Evolutionary conservation across 257 asterid genomes (phyloP).

Genomic region (Oldenlandia corymbosa): DNA sequence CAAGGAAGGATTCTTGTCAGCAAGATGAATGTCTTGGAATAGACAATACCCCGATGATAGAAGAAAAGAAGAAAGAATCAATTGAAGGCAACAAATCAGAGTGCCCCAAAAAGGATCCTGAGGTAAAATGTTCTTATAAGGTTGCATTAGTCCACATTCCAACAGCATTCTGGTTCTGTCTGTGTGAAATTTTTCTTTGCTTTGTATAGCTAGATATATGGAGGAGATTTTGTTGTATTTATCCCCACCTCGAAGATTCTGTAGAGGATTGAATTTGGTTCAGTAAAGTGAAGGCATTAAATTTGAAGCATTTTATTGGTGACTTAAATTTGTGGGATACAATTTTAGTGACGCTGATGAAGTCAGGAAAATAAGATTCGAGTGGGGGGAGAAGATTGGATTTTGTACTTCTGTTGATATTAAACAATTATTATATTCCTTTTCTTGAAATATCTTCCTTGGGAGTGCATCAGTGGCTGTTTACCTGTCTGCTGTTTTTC

Average conservation of each 20-base stretch:
- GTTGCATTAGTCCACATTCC: too few species aligned
- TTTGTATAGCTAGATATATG: background rate
- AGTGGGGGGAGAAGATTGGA: background rate
- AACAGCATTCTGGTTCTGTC: background rate
- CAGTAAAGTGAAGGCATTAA: too few species aligned
- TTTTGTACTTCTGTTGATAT: background rate
- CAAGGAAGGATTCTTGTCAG: conserved; percentile 25
- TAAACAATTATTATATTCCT: background rate
- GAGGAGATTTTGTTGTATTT: background rate
- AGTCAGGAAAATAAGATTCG: background rate
- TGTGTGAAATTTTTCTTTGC: background rate
- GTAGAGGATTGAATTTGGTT: too few species aligned
- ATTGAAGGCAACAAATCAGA: conserved; percentile 12
- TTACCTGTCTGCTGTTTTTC: background rate
- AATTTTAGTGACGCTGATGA: background rate
- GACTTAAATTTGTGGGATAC: too few species aligned
- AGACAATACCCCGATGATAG: background rate
- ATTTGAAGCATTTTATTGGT: too few species aligned
- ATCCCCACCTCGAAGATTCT: background rate
- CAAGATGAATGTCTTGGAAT: conserved; percentile 21
- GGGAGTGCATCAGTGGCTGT: background rate
- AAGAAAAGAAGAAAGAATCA: background rate
- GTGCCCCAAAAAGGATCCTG: conserved; percentile 27
- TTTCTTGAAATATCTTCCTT: background rate
- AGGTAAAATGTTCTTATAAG: conserved; percentile 37